Evolutionary conservation across 495 filamentous ascomycete genomes (phyloP), one percentile per base, ranked within the genome.

Genomic region (Xylaria grammica): DNA sequence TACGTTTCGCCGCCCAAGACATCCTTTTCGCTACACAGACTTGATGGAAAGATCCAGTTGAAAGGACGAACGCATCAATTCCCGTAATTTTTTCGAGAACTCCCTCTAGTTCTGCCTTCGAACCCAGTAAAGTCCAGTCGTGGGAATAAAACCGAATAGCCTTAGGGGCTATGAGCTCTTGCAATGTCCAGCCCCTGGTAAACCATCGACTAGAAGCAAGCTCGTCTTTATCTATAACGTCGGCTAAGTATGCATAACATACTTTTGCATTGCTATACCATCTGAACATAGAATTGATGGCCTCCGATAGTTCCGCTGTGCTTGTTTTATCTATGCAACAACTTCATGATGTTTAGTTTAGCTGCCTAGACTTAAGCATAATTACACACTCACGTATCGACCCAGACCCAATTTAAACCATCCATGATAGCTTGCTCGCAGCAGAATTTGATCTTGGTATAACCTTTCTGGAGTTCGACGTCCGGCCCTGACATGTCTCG

Each of bases 111-210:
- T 38, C 38, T 1, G 19, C 15, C 34, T 73, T 76, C 0, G 53
- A 66, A 0, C 78, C 76, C 9, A 77, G 46, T 6, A 36, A 49
- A 0, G 11, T n/a, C 79, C 76, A 80, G 10, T 60, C 38, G 0
- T 8, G 5, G 10, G 72, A 64, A 59, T 68, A 79, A 58, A 82
- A 82, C 0, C 53, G 17, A 2, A 82, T 19, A 0, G 63, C 17
- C 3, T 7, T 17, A 0, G 76, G 74, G 0, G 78, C 75, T 10
- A 82, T 60, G 0, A 81, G 71, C 60, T 81, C 78, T 44, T 82
- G 77, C 24, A 81, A 46, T 3, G 78, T 81, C 77, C 78, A 82
- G 0, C 78, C 78, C 42, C 80, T 63, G 1, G 60, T 69, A 42
- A 82, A 80, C 78, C 80, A 82, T 4, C 64, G 65, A 49, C 72